Evolutionary conservation across 179 eudicot species (phyloP), one percentile per base, ranked within the genome.

Genomic region (Beta corolliflora): DNA sequence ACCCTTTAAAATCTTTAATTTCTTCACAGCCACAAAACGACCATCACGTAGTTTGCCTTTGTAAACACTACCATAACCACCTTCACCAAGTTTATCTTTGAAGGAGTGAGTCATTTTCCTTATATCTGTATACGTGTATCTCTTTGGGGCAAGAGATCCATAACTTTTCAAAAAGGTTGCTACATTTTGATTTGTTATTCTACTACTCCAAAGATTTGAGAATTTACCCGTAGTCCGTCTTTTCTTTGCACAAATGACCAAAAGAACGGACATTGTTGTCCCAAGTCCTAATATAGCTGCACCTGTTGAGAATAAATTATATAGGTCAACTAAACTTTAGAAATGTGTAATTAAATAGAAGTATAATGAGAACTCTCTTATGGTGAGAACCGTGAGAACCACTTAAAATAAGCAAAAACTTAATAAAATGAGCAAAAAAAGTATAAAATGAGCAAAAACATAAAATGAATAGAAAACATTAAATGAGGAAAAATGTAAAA

Each of bases 71-170:
- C 77, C 77, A 15, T 73, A 73, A 7, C 77, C 77, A 29, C 77
- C 77, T 73, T 73, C 77, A 14, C 77, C 77, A 12, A 73, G 77
- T 31, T 55, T 73, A 29, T 73, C 48, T 15, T 73, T 73, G n/a
- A 73, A 73, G 16, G 46, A 54, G 16, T 73, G 31, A 0, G 77
- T 73, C 77, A 73, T 73, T 31, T 73, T 54, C 12, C 14, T 73
- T 54, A 73, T 73, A 7, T 73, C 48, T 7, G 48, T 6, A 16
- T 54, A 73, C 1, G 77, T 73, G 64, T 73, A 73, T 15, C 77
- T 31, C 29, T 53, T 73, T 15, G 63, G 63, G 18, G 46, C 63
- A 53, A 73, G 46, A 14, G 77, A 73, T 53, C 64, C 63, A 73
- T 73, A 73, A 54, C 63, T 73, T 29, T 54, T 36, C 7, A 73